These are phyloP conservation scores for Huntiella savannae DNA, from an alignment of 2,329 filamentous ascomycete species.

Conservation along the genomic window DNA sequence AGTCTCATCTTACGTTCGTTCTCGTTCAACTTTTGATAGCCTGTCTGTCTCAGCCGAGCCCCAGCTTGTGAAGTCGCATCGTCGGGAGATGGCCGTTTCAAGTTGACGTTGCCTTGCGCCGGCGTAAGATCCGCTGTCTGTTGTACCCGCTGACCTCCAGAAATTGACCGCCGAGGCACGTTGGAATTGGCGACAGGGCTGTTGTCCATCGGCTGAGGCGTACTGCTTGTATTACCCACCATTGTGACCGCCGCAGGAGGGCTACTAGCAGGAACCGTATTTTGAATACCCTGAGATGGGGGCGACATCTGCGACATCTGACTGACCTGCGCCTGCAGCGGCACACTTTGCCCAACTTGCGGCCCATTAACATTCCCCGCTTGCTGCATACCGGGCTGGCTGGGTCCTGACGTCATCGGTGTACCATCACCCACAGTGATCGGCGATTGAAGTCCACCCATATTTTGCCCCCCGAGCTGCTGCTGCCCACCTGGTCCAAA, in stretches of 20 bases:
- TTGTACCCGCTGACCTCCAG: neutral
- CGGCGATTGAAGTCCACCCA: neutral
- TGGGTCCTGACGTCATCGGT: neutral
- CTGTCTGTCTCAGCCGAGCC: neutral
- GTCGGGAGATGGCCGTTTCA: slow-evolving; percentile 32
- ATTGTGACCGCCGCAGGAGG: slow-evolving; percentile 17
- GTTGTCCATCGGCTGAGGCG: neutral
- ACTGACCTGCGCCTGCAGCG: slow-evolving; percentile 1
- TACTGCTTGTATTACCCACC: neutral
- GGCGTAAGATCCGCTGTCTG: slow-evolving; percentile 16
- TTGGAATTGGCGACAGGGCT: slow-evolving; percentile 11
- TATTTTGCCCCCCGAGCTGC: slow-evolving; percentile 13
- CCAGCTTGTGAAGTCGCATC: slow-evolving; percentile 16
- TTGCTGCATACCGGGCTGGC: neutral
- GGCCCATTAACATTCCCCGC: too few species aligned
- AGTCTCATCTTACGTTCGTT: neutral
- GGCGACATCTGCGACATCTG: slow-evolving; percentile 12
- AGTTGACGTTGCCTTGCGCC: slow-evolving; percentile 23
- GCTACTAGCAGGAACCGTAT: neutral
- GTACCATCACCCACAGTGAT: neutral
- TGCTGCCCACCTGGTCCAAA: slow-evolving; percentile 11
- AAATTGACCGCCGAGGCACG: slow-evolving; percentile 17
- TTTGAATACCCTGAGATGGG: neutral
- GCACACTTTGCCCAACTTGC: neutral
- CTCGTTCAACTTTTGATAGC: neutral